Conservation (phyloP, 768 basidiomycete genomes). For the Mrakia hoshinonis region DNA sequence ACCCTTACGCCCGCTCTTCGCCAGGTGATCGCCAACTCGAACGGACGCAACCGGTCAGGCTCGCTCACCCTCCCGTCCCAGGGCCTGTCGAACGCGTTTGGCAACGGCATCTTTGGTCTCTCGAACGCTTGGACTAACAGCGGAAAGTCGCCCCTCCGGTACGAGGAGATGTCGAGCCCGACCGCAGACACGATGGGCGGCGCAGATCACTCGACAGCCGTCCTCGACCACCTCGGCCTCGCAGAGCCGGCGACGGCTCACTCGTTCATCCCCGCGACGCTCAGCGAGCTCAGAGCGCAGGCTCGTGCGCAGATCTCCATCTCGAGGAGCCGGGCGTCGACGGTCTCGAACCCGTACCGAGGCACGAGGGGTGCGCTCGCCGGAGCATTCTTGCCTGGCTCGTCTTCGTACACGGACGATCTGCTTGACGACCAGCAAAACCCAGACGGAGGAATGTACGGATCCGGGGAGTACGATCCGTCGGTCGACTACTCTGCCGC, state of each 20-base stretch:
- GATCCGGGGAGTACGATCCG: conserved; percentile 50
- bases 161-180: conserved; percentile 23
- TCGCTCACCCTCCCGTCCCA: conserved; percentile 77
- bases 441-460: conserved; percentile 50
- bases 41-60: conserved; percentile 78
- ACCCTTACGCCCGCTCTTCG: conserved; percentile 30
- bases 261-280: conserved; percentile 55
- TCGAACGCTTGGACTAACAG: conserved; percentile 31
- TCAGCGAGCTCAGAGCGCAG: conserved; percentile 78
- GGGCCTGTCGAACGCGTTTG: conserved; percentile 70
- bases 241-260: conserved; percentile 50
- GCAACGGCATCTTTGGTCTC: conserved; percentile 77
- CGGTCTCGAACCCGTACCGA: conserved; percentile 89
- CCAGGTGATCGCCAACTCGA: conserved; percentile 31
- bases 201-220: conserved; percentile 86
- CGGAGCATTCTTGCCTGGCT: background rate
- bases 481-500: conserved; percentile 49
- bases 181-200: conserved; percentile 41
- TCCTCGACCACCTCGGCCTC: conserved; percentile 90
- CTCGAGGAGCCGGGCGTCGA: conserved; percentile 74
- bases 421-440: conserved; percentile 69
- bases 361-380: background rate
- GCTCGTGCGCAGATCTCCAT: conserved; percentile 68
- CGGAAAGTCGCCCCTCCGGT: conserved; percentile 3
- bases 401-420: conserved; percentile 35